These are phyloP conservation scores for Coniophora puteana DNA, from an alignment of 1,284 basidiomycete genomes.

Conservation along the genomic window DNA sequence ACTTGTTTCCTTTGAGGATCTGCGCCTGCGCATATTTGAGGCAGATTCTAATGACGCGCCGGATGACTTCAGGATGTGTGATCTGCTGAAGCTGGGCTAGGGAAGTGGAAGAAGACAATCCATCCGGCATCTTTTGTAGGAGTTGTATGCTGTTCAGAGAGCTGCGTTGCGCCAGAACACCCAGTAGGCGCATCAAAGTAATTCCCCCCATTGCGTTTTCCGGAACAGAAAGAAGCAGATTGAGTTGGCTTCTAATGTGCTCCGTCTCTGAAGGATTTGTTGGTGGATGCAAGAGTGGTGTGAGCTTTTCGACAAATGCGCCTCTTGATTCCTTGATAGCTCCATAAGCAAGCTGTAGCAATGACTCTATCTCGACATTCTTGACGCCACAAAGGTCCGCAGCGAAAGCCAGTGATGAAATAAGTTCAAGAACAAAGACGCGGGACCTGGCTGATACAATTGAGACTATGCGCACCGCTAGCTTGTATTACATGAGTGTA, in stretches of 20 bases:
- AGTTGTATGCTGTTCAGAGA: slow-evolving; percentile 13
- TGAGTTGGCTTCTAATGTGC: slow-evolving; percentile 12
- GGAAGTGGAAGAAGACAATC: slow-evolving; percentile 13
- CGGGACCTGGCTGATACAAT: slow-evolving; percentile 16
- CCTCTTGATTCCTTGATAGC: too few relatives aligned
- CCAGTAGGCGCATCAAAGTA: slow-evolving; percentile 19
- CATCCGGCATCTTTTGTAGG: slow-evolving; percentile 19
- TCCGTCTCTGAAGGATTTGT: slow-evolving; percentile 10
- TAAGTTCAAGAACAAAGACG: slow-evolving; percentile 18
- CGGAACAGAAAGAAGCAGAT: slow-evolving; percentile 15
- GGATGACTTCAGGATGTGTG: slow-evolving; percentile 17
- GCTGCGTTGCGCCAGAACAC: slow-evolving; percentile 19
- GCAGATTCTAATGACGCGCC: slow-evolving; percentile 18
- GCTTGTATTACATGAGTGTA: too few relatives aligned
- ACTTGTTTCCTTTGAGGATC: slow-evolving; percentile 16
- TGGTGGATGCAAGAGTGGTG: slow-evolving; percentile 1
- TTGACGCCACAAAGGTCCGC: slow-evolving; percentile 14
- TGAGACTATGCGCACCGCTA: slow-evolving; percentile 7
- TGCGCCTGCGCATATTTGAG: slow-evolving; percentile 15
- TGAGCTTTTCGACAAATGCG: slow-evolving; percentile 14
- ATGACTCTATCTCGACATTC: slow-evolving; percentile 18
- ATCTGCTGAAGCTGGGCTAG: slow-evolving; percentile 25
- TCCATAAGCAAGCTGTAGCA: slow-evolving; percentile 22
- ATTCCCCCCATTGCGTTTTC: slow-evolving; percentile 21
- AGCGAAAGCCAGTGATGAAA: slow-evolving; percentile 17